Percentiles rank a stretch among this genome's conserved stretches.
These are phyloP conservation scores for Podila clonocystis DNA, from an alignment of 192 early-diverging fungal genomes.

Conservation along the genomic window DNA sequence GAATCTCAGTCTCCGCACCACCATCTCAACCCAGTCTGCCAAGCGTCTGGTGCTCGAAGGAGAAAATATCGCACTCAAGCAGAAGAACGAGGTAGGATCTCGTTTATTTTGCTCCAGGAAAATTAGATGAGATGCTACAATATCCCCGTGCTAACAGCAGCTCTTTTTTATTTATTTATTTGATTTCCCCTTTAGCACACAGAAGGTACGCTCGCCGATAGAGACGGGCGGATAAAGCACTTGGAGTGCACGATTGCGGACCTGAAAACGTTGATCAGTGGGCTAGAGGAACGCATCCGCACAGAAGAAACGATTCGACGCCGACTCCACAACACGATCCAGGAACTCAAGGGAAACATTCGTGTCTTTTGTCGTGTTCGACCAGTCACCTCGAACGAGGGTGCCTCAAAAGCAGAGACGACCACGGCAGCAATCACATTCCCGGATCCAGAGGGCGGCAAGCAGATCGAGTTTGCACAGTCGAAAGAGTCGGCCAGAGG, in stretches of 20 bases:
- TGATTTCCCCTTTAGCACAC: slow-evolving; percentile 20
- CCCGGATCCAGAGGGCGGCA: slow-evolving; percentile 28
- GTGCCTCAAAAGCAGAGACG: slow-evolving; percentile 5
- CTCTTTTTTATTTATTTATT: too few species aligned
- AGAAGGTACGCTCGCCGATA: slow-evolving; percentile 34
- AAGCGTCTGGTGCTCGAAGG: slow-evolving; percentile 54
- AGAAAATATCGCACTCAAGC: slow-evolving; percentile 52
- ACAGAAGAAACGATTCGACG: slow-evolving; percentile 80
- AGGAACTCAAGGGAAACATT: slow-evolving; percentile 97
- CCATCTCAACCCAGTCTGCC: slow-evolving; percentile 62
- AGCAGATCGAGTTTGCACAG: slow-evolving; percentile 80
- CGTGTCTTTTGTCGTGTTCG: slow-evolving; percentile 96
- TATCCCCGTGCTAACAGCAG: neutral
- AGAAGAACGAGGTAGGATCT: slow-evolving; percentile 49
- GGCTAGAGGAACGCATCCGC: slow-evolving; percentile 34
- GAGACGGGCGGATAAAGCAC: slow-evolving; percentile 57
- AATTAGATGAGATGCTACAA: neutral
- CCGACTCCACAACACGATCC: slow-evolving; percentile 89
- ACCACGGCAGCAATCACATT: slow-evolving; percentile 28
- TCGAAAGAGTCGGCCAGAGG: slow-evolving; percentile 40
- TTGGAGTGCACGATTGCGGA: slow-evolving; percentile 16
- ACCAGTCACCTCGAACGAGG: slow-evolving; percentile 64
- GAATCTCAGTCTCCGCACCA: slow-evolving; percentile 48
- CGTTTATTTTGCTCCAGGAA: neutral
- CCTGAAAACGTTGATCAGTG: slow-evolving; percentile 4